These are phyloP conservation scores for Nannochloropsis gaditana DNA, from an alignment of 108 stramenopile species.

Conservation along the genomic window DNA sequence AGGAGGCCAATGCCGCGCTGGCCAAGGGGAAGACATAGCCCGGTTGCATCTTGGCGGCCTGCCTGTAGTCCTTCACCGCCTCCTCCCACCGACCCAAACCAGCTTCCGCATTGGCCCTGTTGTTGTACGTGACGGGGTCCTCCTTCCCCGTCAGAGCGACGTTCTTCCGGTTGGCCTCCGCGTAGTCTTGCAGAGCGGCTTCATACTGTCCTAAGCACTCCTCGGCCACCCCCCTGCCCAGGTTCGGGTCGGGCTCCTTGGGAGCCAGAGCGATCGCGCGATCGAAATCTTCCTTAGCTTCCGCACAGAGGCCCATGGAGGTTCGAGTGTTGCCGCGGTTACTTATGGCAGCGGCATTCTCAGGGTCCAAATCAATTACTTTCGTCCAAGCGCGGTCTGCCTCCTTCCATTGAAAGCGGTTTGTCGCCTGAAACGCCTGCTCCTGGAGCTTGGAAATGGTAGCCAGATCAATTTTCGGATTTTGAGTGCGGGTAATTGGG, in stretches of 20 bases:
- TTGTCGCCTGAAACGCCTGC: not conserved
- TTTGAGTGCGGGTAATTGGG: not conserved
- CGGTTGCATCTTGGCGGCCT: not conserved
- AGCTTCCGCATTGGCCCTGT: not conserved
- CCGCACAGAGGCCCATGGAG: not conserved
- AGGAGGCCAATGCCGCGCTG: not conserved
- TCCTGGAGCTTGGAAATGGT: conserved; percentile 3
- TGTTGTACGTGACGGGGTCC: conserved; percentile 10
- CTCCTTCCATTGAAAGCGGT: not conserved
- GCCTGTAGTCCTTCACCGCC: not conserved
- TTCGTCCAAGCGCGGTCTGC: conserved; percentile 1
- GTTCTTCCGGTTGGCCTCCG: conserved; percentile 13
- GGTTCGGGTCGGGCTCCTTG: conserved; percentile 6
- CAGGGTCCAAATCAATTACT: not conserved
- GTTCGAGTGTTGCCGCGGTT: conserved; percentile 7
- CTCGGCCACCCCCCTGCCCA: conserved; percentile 15
- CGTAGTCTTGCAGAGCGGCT: not conserved
- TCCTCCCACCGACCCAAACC: not conserved
- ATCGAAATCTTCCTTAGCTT: not conserved
- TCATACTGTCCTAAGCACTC: not conserved
- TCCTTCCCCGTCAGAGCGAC: not conserved
- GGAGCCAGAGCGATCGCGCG: conserved; percentile 13
- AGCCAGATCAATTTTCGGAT: not conserved
- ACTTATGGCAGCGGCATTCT: conserved; percentile 5
- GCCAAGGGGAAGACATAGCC: conserved; percentile 6